Conservation (phyloP, 495 filamentous ascomycete species). For the Aspergillus kassunensis region DNA sequence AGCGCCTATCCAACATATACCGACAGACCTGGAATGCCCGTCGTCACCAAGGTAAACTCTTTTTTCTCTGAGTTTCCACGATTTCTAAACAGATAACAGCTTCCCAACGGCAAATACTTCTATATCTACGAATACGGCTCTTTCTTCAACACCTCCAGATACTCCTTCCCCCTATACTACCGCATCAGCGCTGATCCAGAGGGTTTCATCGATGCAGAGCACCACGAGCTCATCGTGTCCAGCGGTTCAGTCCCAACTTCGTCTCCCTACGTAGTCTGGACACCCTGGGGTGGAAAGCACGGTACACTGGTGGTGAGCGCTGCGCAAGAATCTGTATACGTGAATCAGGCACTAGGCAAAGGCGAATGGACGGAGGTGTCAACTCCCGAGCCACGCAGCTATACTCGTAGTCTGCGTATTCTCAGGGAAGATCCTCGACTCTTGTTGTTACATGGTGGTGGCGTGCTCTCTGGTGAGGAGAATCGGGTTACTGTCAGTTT, state of each 20-base stretch:
- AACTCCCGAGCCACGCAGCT: conserved; percentile 44
- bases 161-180: conserved; percentile 57
- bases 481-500: conserved; percentile 33
- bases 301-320: conserved; percentile 57
- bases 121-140: conserved; percentile 62
- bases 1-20: conserved; percentile 51
- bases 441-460: conserved; percentile 24
- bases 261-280: conserved; percentile 55
- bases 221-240: conserved; percentile 39
- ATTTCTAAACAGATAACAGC: conserved; percentile 20
- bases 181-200: conserved; percentile 49
- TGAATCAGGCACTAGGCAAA: conserved; percentile 54
- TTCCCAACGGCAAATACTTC: conserved; percentile 59
- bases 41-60: conserved; percentile 38
- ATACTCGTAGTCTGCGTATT: conserved; percentile 49
- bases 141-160: conserved; percentile 34
- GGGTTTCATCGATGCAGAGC: conserved; percentile 42
- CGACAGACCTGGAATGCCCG: conserved; percentile 66
- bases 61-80: not conserved
- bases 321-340: conserved; percentile 49
- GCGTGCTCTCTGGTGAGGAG: conserved; percentile 19
- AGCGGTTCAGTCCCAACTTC: conserved; percentile 49
- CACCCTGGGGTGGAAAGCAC: conserved; percentile 47
- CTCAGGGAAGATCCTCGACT: conserved; percentile 28
- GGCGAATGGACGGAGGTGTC: conserved; percentile 51